These are phyloP conservation scores for Penicillium ucsense DNA, from an alignment of 495 filamentous ascomycete genomes.

Conservation along the genomic window DNA sequence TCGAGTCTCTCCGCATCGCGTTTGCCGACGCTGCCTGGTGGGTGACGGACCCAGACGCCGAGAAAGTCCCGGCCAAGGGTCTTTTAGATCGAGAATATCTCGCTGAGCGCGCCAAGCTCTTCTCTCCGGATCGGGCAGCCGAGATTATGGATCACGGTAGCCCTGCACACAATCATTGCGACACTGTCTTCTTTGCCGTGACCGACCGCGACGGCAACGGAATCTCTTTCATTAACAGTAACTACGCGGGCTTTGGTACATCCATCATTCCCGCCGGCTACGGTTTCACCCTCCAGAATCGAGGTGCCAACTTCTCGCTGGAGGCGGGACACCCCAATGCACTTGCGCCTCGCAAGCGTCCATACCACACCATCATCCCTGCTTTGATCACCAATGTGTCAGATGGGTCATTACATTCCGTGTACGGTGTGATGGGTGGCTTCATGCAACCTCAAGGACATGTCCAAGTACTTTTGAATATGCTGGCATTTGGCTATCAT, in stretches of 20 bases:
- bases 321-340: slow-evolving; percentile 61
- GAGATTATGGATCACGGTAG: slow-evolving; percentile 53
- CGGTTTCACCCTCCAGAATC: slow-evolving; percentile 91
- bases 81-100: slow-evolving; percentile 56
- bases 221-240: slow-evolving; percentile 94
- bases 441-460: slow-evolving; percentile 99
- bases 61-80: slow-evolving; percentile 51
- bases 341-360: slow-evolving; percentile 72
- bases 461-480: slow-evolving; percentile 87
- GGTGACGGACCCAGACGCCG: slow-evolving; percentile 70
- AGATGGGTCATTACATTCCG: slow-evolving; percentile 65
- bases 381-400: slow-evolving; percentile 70
- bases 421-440: slow-evolving; percentile 95
- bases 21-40: slow-evolving; percentile 89
- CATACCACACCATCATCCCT: slow-evolving; percentile 97
- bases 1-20: slow-evolving; percentile 83
- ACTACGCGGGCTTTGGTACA: slow-evolving; percentile 85
- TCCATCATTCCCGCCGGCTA: slow-evolving; percentile 72
- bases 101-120: slow-evolving; percentile 57
- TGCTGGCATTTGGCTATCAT: slow-evolving; percentile 72
- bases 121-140: slow-evolving; percentile 47
- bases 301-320: slow-evolving; percentile 77
- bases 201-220: slow-evolving; percentile 78
- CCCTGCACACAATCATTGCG: slow-evolving; percentile 60
- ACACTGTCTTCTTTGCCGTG: slow-evolving; percentile 89